Evolutionary conservation across 345 rosid genomes (phyloP).

Genomic region (Geranium rotundifolium): DNA sequence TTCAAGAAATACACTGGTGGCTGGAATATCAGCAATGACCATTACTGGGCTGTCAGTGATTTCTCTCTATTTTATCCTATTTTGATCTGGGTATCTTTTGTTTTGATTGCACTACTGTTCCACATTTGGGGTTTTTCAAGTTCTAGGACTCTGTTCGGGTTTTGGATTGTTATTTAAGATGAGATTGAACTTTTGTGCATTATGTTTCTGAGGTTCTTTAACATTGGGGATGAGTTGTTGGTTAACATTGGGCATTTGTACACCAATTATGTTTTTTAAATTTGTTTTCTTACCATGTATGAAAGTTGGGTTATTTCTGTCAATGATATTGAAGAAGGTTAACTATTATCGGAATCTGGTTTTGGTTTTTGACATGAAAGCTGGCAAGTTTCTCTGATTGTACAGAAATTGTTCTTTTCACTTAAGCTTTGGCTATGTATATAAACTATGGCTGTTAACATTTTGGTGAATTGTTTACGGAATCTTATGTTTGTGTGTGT

Average conservation of each 20-base stretch:
- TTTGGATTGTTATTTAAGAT: no score
- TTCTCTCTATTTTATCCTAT: background rate
- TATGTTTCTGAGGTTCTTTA: background rate
- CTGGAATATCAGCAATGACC: conserved; percentile 69
- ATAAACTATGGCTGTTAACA: no score
- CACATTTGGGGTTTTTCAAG: no score
- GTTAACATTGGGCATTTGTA: background rate
- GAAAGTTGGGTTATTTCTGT: background rate
- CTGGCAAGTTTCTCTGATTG: background rate
- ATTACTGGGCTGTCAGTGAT: conserved; percentile 83
- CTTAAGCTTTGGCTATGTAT: background rate
- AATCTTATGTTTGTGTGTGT: no score
- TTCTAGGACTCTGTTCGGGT: no score
- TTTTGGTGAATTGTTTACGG: no score
- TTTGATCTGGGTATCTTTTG: background rate
- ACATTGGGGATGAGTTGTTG: background rate
- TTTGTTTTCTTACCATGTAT: no score
- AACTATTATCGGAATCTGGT: no score
- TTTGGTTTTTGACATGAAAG: background rate
- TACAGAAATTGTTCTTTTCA: background rate
- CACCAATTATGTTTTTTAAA: background rate
- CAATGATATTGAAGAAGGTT: no score
- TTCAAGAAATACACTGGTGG: conserved; percentile 63
- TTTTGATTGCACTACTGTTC: background rate
- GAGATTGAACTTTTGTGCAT: background rate